phyloP scores from a whole-genome alignment of 495 filamentous ascomycete genomes.

The Penicillium macrosclerotiorum region DNA sequence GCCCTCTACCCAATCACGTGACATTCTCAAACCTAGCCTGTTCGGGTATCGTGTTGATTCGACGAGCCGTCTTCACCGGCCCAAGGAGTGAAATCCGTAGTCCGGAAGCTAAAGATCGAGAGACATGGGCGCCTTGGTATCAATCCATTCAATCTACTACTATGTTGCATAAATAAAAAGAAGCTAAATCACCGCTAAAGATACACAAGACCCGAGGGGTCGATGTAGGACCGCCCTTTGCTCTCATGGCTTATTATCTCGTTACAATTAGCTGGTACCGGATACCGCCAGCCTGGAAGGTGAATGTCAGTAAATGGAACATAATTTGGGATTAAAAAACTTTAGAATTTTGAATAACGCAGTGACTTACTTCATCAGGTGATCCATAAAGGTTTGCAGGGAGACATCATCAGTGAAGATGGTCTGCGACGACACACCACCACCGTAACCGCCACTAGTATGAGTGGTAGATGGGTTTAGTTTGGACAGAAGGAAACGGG shows the following conservation, averaged over 20 bases:
- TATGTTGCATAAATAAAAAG: constrained; percentile 32
- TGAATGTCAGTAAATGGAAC: constrained; percentile 28
- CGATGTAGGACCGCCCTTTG: constrained; percentile 37
- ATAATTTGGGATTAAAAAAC: background rate
- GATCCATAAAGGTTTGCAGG: constrained; percentile 98
- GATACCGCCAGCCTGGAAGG: constrained; percentile 57
- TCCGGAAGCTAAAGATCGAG: too few relatives aligned
- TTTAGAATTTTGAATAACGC: too few relatives aligned
- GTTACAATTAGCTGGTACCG: constrained; percentile 54
- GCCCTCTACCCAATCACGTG: constrained; percentile 33
- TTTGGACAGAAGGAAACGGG: constrained; percentile 95
- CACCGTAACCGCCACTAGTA: constrained; percentile 87
- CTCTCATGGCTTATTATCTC: constrained; percentile 33
- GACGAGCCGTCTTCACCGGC: too few relatives aligned
- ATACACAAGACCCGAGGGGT: constrained; percentile 45
- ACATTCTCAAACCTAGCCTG: constrained; percentile 1
- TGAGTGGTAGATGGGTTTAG: constrained; percentile 99
- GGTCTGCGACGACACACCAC: constrained; percentile 89
- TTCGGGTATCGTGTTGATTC: constrained; percentile 12
- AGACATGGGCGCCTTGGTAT: constrained; percentile 19
- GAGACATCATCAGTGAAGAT: constrained; percentile 99
- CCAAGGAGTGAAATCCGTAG: too few relatives aligned
- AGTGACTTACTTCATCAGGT: constrained; percentile 98
- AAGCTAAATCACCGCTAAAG: constrained; percentile 46
- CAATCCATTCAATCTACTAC: constrained; percentile 39